These are phyloP conservation scores for Tillandsia leiboldiana DNA, from an alignment of 176 grass and related monocot species.

Conservation along the genomic window DNA sequence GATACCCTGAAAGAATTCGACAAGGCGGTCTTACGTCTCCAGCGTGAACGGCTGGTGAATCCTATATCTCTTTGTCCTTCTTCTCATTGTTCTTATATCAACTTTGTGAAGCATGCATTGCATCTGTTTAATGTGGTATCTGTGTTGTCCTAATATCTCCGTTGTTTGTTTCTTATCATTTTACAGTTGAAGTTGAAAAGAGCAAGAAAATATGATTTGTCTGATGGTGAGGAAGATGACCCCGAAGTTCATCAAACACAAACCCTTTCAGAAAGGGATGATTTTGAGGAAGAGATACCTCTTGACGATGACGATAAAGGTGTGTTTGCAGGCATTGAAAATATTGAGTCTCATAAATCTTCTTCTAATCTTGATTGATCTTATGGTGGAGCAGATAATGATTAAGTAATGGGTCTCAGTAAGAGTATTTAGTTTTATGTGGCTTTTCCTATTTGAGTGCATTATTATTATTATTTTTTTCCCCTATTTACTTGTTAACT, in stretches of 20 bases:
- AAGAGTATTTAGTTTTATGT: neutral
- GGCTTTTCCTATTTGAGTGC: neutral
- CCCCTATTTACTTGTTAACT: constrained; percentile 1
- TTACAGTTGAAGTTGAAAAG: constrained; percentile 70
- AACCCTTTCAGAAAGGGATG: constrained; percentile 43
- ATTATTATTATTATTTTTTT: neutral
- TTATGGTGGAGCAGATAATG: neutral
- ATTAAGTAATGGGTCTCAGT: neutral
- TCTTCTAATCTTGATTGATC: neutral
- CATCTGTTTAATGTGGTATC: neutral
- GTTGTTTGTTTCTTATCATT: neutral
- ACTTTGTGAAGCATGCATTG: neutral
- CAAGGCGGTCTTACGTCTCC: constrained; percentile 70
- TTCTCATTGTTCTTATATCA: neutral
- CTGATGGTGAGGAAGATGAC: constrained; percentile 61
- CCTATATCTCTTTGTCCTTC: neutral
- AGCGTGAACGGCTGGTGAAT: constrained; percentile 70
- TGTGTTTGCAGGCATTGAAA: constrained; percentile 1
- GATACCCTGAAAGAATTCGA: constrained; percentile 70
- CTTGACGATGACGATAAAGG: constrained; percentile 50
- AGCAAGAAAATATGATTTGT: constrained; percentile 78
- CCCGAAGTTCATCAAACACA: constrained; percentile 12
- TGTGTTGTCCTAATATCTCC: neutral
- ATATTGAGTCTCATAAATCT: neutral
- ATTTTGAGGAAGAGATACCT: constrained; percentile 87